Base-by-base conservation (phyloP, 1,139 yeast species). In the Taphrina pruni region DNA sequence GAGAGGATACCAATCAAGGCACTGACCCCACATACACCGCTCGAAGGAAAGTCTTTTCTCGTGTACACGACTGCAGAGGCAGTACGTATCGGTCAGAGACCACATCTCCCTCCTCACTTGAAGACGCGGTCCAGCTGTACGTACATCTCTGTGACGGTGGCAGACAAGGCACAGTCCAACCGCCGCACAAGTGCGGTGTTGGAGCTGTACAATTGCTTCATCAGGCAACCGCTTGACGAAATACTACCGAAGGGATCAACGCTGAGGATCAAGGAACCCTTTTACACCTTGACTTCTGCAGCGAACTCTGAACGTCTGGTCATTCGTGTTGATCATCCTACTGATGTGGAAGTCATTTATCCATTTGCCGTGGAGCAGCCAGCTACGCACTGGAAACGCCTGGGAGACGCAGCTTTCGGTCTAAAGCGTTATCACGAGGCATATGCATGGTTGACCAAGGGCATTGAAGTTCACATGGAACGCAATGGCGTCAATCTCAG, bases 301-400 rank as follows among this genome's bases (percentile, higher is more conserved):
- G 32, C 51, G 38, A 43, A 41, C 38, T 14, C 55, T 11, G 55
- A 58, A 9, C 51, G 45, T 17, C 35, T 58, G 1, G 67, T 64
- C 21, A 32, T 64, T 17, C 61, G 55, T 12, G 61, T 64, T n/a
- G 61, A 64, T 36, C 67, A 64, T n/a, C 67, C 61, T 3, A 54
- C 67, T 14, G 61, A 55, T 38, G 46, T 64, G 12, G 67, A 64
- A 14, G 35, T 55, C 36, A 26, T 58, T 26, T 12, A 45, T 12
- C 39, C 39, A 12, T 6, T 14, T 7, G 60, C 46, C 11, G 8
- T 2, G n/a, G 50, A 45, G 4, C 32, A 26, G 20, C 58, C 54
- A 20, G 17, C 26, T 11, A 43, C 56, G 32, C 41, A 43, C 17
- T 39, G 38, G 51, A 62, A 62, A 26, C 52, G 48, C 17, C 41